phyloP scores from a whole-genome alignment of 1,284 basidiomycete species.

The Heliocybe sulcata region DNA sequence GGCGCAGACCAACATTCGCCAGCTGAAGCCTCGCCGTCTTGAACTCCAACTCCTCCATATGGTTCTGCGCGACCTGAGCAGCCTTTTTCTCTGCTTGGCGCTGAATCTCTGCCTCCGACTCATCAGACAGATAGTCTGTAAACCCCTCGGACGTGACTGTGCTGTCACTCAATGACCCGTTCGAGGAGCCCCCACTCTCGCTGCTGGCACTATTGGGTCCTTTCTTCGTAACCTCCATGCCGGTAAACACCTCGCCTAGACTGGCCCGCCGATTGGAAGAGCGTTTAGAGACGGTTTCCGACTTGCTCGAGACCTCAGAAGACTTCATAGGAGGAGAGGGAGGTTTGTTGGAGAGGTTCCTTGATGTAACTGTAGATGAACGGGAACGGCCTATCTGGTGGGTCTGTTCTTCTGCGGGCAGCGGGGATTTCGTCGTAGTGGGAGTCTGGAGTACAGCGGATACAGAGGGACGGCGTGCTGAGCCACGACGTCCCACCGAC shows the following conservation, averaged over 20 bases:
- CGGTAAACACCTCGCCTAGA: constrained; percentile 30
- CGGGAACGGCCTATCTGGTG: constrained; percentile 18
- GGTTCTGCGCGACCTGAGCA: constrained; percentile 65
- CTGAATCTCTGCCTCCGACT: constrained; percentile 77
- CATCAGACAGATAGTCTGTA: constrained; percentile 78
- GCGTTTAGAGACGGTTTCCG: constrained; percentile 12
- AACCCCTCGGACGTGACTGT: constrained; percentile 78
- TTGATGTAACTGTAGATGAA: constrained; percentile 14
- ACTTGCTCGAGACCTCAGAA: constrained; percentile 9
- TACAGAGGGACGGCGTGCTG: constrained; percentile 37
- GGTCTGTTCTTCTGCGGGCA: constrained; percentile 13
- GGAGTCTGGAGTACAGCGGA: constrained; percentile 32
- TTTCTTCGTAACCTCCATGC: constrained; percentile 31
- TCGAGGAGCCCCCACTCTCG: constrained; percentile 39
- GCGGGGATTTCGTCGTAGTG: constrained; percentile 16
- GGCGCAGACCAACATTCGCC: constrained; percentile 60
- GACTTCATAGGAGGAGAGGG: constrained; percentile 6
- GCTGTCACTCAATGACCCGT: constrained; percentile 53
- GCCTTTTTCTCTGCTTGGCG: constrained; percentile 73
- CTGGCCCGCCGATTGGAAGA: constrained; percentile 11
- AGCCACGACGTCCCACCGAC: constrained; percentile 36
- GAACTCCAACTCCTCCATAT: constrained; percentile 73
- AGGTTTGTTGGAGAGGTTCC: constrained; percentile 7
- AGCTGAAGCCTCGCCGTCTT: constrained; percentile 70
- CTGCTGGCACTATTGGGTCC: constrained; percentile 48